Percentiles rank a stretch among this genome's conserved stretches.
phyloP scores from a whole-genome alignment of 371 early-diverging fungal genomes.

The Zychaea mexicana region DNA sequence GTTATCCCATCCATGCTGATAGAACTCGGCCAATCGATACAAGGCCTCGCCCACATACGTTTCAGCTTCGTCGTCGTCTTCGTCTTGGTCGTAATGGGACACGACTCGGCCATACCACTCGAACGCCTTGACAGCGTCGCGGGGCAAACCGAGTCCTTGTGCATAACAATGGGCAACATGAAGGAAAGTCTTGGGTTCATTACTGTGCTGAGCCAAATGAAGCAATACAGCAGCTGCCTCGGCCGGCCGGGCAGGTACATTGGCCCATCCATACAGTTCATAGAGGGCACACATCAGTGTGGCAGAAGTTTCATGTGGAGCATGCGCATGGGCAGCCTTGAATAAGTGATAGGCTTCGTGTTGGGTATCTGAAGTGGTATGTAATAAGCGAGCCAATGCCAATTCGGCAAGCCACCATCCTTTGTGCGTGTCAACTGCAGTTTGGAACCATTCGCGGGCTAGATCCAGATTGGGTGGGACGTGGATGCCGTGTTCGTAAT shows the following conservation, averaged over 20 bases:
- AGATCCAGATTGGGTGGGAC: conserved; percentile 32
- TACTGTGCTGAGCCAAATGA: conserved; percentile 24
- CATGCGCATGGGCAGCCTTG: conserved; percentile 25
- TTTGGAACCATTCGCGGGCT: conserved; percentile 40
- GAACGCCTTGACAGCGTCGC: conserved; percentile 68
- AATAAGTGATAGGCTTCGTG: conserved; percentile 30
- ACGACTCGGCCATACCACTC: conserved; percentile 70
- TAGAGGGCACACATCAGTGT: conserved; percentile 41
- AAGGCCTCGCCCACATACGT: conserved; percentile 33
- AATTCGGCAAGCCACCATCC: conserved; percentile 43
- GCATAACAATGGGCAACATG: conserved; percentile 74
- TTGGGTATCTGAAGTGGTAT: conserved; percentile 21
- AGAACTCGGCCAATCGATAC: conserved; percentile 41
- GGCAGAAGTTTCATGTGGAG: conserved; percentile 15
- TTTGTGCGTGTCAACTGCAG: conserved; percentile 21
- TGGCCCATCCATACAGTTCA: conserved; percentile 42
- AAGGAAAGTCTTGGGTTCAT: conserved; percentile 33
- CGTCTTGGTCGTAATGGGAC: conserved; percentile 26
- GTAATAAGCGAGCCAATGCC: conserved; percentile 40
- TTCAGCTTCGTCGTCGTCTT: conserved; percentile 3
- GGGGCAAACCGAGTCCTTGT: conserved; percentile 75
- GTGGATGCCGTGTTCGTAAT: conserved; percentile 50
- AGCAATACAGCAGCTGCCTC: conserved; percentile 31
- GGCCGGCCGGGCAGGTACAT: conserved; percentile 18
- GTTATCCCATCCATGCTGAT: conserved; percentile 25